A percentile compares a stretch with the other conserved stretches of the same genome.
Evolutionary conservation across 148 eudicot species (phyloP).

Genomic region (Limonium bicolor): DNA sequence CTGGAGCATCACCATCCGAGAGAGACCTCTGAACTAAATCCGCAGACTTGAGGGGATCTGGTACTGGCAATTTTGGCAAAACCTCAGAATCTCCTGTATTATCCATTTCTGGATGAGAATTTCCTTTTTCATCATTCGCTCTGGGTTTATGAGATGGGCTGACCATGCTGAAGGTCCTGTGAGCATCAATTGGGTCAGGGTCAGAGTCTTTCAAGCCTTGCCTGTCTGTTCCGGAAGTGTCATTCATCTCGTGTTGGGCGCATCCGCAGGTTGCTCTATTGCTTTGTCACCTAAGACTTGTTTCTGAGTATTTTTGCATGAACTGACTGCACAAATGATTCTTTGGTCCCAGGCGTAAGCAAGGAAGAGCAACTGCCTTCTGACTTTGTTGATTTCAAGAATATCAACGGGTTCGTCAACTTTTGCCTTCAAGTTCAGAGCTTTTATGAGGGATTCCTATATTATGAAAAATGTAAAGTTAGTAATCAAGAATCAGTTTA

Average conservation of each 20-base stretch:
- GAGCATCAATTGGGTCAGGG: conserved; percentile 8
- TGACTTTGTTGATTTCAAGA: conserved; percentile 65
- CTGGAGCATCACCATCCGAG: conserved; percentile 46
- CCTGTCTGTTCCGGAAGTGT: conserved; percentile 3
- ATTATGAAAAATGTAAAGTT: conserved; percentile 1
- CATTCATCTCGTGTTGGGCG: conserved; percentile 6
- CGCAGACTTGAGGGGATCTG: conserved; percentile 16
- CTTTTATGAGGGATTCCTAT: conserved; percentile 51
- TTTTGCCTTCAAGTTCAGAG: conserved; percentile 27
- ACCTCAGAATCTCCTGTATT: conserved; percentile 13
- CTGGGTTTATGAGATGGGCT: conserved; percentile 13
- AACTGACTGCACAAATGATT: conserved; percentile 45
- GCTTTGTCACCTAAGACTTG: conserved; percentile 12
- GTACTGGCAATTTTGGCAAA: conserved; percentile 10
- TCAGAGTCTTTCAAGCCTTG: conserved; percentile 5
- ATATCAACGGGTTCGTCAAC: conserved; percentile 56
- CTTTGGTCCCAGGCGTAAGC: conserved; percentile 88
- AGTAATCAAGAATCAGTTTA: not conserved
- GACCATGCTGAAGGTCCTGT: conserved; percentile 10
- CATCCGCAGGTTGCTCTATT: conserved; percentile 10
- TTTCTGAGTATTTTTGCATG: conserved; percentile 16
- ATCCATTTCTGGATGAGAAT: conserved; percentile 8
- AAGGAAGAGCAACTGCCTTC: conserved; percentile 61
- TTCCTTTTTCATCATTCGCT: conserved; percentile 12
- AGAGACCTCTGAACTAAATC: conserved; percentile 22